Evolutionary conservation across 2,329 filamentous ascomycete genomes (phyloP).

Genomic region (Sordariomycetes sp.): DNA sequence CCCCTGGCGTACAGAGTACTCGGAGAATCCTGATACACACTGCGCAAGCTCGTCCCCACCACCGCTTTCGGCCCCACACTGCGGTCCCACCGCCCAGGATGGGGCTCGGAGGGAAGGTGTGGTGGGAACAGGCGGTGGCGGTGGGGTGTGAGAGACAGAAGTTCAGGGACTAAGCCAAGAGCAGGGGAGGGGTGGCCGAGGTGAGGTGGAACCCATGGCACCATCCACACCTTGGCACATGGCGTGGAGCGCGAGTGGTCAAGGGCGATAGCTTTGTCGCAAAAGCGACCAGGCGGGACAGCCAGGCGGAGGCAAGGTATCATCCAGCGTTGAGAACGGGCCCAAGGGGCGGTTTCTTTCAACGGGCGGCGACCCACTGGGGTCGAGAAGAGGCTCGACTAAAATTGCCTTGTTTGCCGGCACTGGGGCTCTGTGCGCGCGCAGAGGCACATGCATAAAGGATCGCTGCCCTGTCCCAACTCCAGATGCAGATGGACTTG

Average conservation of each 20-base stretch:
- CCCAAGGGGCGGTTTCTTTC: not conserved
- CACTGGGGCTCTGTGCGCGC: not conserved
- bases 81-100: not conserved
- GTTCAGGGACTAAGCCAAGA: not conserved
- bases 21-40: not conserved
- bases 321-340: not conserved
- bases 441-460: not conserved
- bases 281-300: not conserved
- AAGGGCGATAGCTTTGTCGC: not conserved
- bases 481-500: not conserved
- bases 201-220: not conserved
- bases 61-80: not conserved
- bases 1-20: not conserved
- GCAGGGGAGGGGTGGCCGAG: not conserved
- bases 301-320: not conserved
- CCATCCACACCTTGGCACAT: not conserved
- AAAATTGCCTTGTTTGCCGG: not conserved
- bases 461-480: not conserved
- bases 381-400: not conserved
- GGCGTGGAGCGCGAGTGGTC: not conserved
- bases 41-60: not conserved
- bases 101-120: not conserved
- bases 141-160: not conserved
- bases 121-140: not conserved
- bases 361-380: not conserved